Percentiles rank a stretch among this genome's conserved stretches.
Conservation (phyloP, 2,329 filamentous ascomycete species). For the Phialocephala subalpina region DNA sequence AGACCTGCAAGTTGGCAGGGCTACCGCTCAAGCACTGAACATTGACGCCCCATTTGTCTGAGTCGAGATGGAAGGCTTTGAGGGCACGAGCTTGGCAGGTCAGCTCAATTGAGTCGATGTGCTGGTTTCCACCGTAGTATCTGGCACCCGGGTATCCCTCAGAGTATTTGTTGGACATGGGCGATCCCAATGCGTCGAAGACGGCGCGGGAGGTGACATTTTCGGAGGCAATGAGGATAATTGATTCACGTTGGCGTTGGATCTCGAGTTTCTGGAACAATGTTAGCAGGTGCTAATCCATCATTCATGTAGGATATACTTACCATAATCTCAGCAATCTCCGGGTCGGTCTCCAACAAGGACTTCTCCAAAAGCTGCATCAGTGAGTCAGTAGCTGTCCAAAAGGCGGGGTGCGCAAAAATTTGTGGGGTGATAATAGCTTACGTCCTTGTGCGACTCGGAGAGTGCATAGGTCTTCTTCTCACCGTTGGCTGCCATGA, state of each 20-base stretch:
- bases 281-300: neutral
- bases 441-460: conserved; percentile 59
- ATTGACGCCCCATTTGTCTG: conserved; percentile 96
- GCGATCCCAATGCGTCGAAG: conserved; percentile 93
- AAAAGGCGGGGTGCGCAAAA: conserved; percentile 1
- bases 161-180: conserved; percentile 99
- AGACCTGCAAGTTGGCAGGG: conserved; percentile 97
- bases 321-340: conserved; percentile 98
- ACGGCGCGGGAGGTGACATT: conserved; percentile 99
- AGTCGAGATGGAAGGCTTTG: conserved; percentile 85
- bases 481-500: conserved; percentile 36
- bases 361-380: conserved; percentile 92
- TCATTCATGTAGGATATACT: conserved; percentile 41
- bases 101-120: conserved; percentile 95
- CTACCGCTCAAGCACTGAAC: conserved; percentile 93
- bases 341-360: conserved; percentile 88
- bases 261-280: conserved; percentile 80
- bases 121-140: conserved; percentile 99
- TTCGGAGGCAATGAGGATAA: conserved; percentile 98
- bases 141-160: conserved; percentile 97
- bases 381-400: conserved; percentile 45
- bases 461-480: conserved; percentile 64
- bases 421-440: too few relatives aligned
- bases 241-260: conserved; percentile 96
- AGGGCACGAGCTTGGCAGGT: conserved; percentile 95